phyloP scores from a whole-genome alignment of 106 monocot genomes.

The Xerophyta viscosa region DNA sequence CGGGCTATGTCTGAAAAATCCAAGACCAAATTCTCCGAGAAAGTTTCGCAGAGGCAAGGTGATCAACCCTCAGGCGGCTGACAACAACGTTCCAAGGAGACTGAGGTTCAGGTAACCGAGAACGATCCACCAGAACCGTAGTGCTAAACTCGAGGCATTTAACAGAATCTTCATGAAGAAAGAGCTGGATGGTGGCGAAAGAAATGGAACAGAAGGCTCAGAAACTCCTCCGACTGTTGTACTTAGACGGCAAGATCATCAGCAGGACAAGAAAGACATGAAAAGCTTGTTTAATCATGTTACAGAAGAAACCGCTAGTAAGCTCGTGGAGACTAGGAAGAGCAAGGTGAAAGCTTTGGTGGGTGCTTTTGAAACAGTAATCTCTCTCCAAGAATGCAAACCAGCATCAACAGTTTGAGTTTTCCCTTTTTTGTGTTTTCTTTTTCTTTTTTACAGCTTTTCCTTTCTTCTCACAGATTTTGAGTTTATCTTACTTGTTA shows the following conservation, averaged over 20 bases:
- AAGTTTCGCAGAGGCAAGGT: slow-evolving; percentile 43
- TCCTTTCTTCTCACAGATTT: too few relatives aligned
- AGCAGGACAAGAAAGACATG: slow-evolving; percentile 45
- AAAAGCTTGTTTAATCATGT: slow-evolving; percentile 65
- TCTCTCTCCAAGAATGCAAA: slow-evolving; percentile 68
- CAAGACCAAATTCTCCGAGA: too few relatives aligned
- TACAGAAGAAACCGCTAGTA: slow-evolving; percentile 76
- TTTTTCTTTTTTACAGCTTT: background rate
- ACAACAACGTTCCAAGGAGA: slow-evolving; percentile 20
- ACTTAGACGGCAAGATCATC: slow-evolving; percentile 53
- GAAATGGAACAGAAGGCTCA: background rate
- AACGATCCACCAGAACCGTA: slow-evolving; percentile 11
- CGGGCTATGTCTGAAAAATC: too few relatives aligned
- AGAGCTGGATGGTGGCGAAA: slow-evolving; percentile 1
- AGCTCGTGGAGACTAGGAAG: slow-evolving; percentile 67
- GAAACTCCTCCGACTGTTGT: slow-evolving; percentile 26
- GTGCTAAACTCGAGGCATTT: slow-evolving; percentile 5
- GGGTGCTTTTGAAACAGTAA: slow-evolving; percentile 78
- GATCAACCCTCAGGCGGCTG: slow-evolving; percentile 25
- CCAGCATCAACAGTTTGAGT: background rate
- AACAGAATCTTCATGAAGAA: slow-evolving; percentile 31
- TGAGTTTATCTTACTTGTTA: too few relatives aligned
- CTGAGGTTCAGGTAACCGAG: slow-evolving; percentile 37
- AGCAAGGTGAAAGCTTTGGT: slow-evolving; percentile 91
- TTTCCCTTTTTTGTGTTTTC: too few relatives aligned